Evolutionary conservation across 2,329 filamentous ascomycete species (phyloP), one percentile per base, ranked within the genome.

Genomic region (Apiospora marii): DNA sequence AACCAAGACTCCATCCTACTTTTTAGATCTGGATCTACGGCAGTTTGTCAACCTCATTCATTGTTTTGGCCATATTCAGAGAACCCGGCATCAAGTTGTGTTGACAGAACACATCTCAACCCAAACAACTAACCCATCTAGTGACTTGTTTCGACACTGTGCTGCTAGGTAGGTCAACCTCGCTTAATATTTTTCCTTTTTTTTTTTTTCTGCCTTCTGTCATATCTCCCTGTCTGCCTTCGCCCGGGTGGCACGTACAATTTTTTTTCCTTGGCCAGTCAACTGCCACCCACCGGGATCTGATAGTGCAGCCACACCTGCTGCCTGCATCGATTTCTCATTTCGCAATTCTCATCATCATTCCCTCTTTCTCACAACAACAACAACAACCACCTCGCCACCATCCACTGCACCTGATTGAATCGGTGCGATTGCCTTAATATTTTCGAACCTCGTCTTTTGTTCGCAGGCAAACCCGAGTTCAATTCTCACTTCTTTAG

Each of bases 101-200:
- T 64, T 64, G 58, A 64, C 34, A 10, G 58, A n/a, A 64, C 19
- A 41, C 58, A 64, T 64, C 34, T 14, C 34, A 41, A 12, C 30
- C 53, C 30, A 16, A 37, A n/a, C 14, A 22, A 61, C 53, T 61
- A 61, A 37, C n/a, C 8, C 22, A 37, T 61, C 53, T 37, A 61
- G 53, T n/a, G 30, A 41, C 34, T n/a, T 34, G 22, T 41, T n/a
- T 34, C 58, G 34, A 64, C 58, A 72, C 53, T 72, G 64, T 46
- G 72, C 74, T 74, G 74, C 76, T 75, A 71, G 75, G 74, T 73
- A 78, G 76, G 75, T 78, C 77, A 77, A 74, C 76, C 74, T 76
- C 75, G 58, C 74, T 75, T 76, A 74, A 41, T 75, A 75, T 75
- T 75, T 74, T 74, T 68, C 46, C 64, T 73, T 75, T 70, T 72